Conservation (phyloP, 495 filamentous ascomycete genomes). For the Penicillium salamii region DNA sequence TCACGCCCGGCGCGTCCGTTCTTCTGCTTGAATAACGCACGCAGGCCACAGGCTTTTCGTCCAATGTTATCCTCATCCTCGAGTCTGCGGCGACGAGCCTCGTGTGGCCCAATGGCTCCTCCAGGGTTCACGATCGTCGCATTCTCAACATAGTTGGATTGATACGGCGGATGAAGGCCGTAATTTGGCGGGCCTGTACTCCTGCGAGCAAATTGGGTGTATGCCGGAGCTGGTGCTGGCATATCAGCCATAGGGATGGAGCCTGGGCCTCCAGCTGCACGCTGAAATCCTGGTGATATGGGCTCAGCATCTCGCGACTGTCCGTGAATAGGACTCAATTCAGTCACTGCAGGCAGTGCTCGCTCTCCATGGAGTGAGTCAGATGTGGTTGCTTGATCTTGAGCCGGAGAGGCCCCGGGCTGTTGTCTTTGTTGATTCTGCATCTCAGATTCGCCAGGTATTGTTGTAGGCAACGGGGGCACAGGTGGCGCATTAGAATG, state of each 20-base stretch:
- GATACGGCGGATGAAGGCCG: constrained; percentile 11
- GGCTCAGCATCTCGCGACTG: constrained; percentile 24
- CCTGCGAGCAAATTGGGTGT: constrained; percentile 20
- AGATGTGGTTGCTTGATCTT: not conserved
- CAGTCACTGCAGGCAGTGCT: not conserved
- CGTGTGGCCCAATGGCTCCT: constrained; percentile 40
- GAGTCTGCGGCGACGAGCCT: constrained; percentile 52
- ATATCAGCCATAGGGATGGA: constrained; percentile 49
- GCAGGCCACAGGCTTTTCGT: constrained; percentile 51
- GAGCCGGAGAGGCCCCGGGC: not conserved
- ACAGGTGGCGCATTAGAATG: constrained; percentile 6
- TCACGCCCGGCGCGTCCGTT: constrained; percentile 60
- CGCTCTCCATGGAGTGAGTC: not conserved
- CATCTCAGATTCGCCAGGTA: not conserved
- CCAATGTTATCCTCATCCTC: constrained; percentile 62
- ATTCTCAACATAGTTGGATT: constrained; percentile 14
- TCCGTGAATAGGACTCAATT: not conserved
- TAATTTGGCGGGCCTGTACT: constrained; percentile 26
- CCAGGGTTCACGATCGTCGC: constrained; percentile 25
- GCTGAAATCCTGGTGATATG: constrained; percentile 40
- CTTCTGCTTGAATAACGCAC: constrained; percentile 55
- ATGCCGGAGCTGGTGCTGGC: constrained; percentile 36
- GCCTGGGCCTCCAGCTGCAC: constrained; percentile 37
- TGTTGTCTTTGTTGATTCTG: not conserved
- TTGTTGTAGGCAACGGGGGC: not conserved